Base-by-base conservation (phyloP, 2,329 filamentous ascomycete species). In the Stromatinia cepivora region DNA sequence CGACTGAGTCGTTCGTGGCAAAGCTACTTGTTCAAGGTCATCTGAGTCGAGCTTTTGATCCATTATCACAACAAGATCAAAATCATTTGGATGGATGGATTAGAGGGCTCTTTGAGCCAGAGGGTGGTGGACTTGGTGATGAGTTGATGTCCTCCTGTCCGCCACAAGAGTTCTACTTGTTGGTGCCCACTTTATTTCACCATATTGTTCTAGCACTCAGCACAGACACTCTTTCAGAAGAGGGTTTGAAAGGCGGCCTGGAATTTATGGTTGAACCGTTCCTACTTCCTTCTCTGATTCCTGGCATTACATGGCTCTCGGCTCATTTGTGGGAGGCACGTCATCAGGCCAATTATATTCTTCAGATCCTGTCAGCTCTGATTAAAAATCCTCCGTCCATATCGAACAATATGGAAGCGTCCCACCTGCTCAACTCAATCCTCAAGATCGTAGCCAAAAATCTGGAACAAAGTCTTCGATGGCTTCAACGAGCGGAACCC, bases 261-360 rank as follows among this genome's bases (percentile, higher is more conserved):
- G 92, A 94, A 80, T 93, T 93, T 76, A 83, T 95, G 15, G 88
- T 93, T 4, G 91, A 94, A 73, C 91, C 92, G 0, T 94, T 94
- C 72, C 81, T 95, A 2, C 81, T 94, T n/a, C 92, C 92, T 0
- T 91, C 91, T 0, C 83, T 95, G 0, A 87, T 94, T 2, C 88
- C 90, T 7, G 91, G 90, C 0, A 85, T 94, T 20, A 84, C 85
- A 3, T 94, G 91, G 82, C 84, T 95, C 70, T 85, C 88, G 1
- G 86, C 88, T 67, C 88, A 91, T 73, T 86, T 93, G 4, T 90
- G 89, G 83, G 84, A 88, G 65, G 86, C 89, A 70, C 85, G 87
- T 20, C 84, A 85, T 22, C 88, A 92, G 74, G 86, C 90, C 70
- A 88, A 88, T 74, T 86, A 90, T 4, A 83, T 92, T 25, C 84